Base-by-base conservation (phyloP, 2,329 filamentous ascomycete species). In the Phyllosticta paracitricarpa region DNA sequence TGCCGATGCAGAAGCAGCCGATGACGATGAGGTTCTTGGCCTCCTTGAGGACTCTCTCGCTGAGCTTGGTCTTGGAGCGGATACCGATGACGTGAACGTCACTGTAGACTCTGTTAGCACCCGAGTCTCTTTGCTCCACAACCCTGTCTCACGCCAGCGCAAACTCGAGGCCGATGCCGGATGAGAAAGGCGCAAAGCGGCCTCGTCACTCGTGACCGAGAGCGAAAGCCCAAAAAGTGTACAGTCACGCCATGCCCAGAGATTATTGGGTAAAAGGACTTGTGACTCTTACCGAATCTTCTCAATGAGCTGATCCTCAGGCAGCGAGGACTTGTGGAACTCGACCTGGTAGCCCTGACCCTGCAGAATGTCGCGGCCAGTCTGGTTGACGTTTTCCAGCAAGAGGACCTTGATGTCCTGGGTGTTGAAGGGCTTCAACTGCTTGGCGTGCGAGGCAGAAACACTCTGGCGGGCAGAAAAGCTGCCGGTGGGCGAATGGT, bases 1-100 rank as follows among this genome's bases (percentile, higher is more conserved):
- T 99, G 66, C 94, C 94, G 69, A 99, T 99, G 76, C 94, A 99
- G 83, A 99, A 99, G 79, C 94, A 99, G 64, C 94, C 94, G 68
- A 97, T 85, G 64, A 97, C 94, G 63, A 97, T 88, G 59, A 99
- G 83, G 74, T 97, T 96, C 79, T 92, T 95, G 61, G 94, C 94
- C 73, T 95, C 87, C 61, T 84, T 82, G 64, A 99, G 82, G 28
- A 99, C 89, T 70, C 86, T 87, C 65, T 89, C 87, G 8, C 86
- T 93, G 72, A 99, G 84, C 79, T 94, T 96, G 35, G 94, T 99
- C 81, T 99, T 99, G 63, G 93, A 97, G 66, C 94, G 89, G 69
- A 99, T 97, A 66, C 94, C 94, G 72, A 99, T 94, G 70, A 97
- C 94, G 72, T 99, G 94, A 28, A 97, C 89, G 73, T 97, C 89